Evolutionary conservation across 805 yeast species (phyloP), one percentile per base, ranked within the genome.

Genomic region (Babjeviella inositovora): DNA sequence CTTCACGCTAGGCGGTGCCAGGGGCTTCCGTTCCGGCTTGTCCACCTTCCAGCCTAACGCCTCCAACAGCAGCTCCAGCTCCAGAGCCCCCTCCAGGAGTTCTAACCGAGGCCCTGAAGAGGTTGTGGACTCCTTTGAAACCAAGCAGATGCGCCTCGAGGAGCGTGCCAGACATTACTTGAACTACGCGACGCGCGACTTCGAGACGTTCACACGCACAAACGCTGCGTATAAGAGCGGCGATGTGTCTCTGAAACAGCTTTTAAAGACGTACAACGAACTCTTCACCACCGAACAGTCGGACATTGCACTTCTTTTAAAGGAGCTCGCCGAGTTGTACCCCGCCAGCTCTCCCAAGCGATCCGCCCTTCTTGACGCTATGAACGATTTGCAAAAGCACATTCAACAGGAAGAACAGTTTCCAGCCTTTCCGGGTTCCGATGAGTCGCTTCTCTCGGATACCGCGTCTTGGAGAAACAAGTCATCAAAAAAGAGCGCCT

Each of bases 131-230:
- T 45, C 67, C 1, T 43, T 47, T 7, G 67, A 61, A 15, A 46
- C 57, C 19, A 76, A 68, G 33, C 60, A 53, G 30, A 48, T 59
- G 39, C 60, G 94, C 33, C 56, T 82, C 14, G 87, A 77, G 31
- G 93, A 81, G 41, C 57, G 94, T 38, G 94, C 93, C 2, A 71
- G 74, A 40, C 84, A 77, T 42, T 79, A 81, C 40, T 47, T 79
- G 24, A 57, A 66, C 24, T 69, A 73, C 33, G 57, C 70, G 14
- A 43, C 43, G 8, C 42, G 46, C 5, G 53, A 53, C 6, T 54
- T 71, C 31, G 50, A 52, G 6, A 38, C 49, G 24, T 82, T 81
- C 41, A 39, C 47, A 13, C 43, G 47, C 2, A 29, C 65, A 8
- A 76, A 73, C 35, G 47, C 47, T 11, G 39, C 48, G 7, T 79